Base-by-base conservation (phyloP, 805 yeast species). In the Saccharomycopsis schoenii region DNA sequence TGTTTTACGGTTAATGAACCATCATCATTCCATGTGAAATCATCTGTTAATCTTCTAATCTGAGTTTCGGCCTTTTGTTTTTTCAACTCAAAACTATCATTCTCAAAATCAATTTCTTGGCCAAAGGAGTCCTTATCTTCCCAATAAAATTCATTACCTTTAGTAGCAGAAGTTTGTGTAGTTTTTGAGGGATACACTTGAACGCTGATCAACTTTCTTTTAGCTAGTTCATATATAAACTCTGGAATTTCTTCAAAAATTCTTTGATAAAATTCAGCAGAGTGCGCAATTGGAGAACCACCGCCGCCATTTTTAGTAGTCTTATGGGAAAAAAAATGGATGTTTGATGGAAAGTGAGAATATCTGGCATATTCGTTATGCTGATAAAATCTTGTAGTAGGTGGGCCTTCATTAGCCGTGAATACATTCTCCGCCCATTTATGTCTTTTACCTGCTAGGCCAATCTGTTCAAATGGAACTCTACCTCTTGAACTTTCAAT, bases 311-410 rank as follows among this genome's bases (percentile, higher is more conserved):
- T 29, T 51, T 60, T 61, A 1, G 68, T 70, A 6, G 15, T 15
- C 11, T 62, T 60, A n/a, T 39, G 58, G 42, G 60, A 64, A 2
- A 66, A 65, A 52, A 71, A 71, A 50, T 64, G 65, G 34, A 70
- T 60, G 2, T 62, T 70, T 2, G 67, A 61, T 15, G 76, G 76
- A 56, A 60, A 71, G 24, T 64, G 62, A 9, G 60, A 62, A 57
- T 70, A 73, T 50, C 75, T 58, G 1, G 74, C 69, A 58, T 68
- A 73, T 54, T 73, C 75, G 58, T 71, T 72, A 63, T 73, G 76
- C 57, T 72, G 75, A 55, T 64, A 64, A n/a, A 73, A 57, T 25
- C 56, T 51, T 14, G 57, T 58, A 11, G 60, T 60, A 2, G 70
- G 61, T 5, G 73, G 70, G 0, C 74, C 71, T 62, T 71, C 75